Conservation (phyloP, 129 eudicot genomes). For the Rutidosis leptorrhynchoides region DNA sequence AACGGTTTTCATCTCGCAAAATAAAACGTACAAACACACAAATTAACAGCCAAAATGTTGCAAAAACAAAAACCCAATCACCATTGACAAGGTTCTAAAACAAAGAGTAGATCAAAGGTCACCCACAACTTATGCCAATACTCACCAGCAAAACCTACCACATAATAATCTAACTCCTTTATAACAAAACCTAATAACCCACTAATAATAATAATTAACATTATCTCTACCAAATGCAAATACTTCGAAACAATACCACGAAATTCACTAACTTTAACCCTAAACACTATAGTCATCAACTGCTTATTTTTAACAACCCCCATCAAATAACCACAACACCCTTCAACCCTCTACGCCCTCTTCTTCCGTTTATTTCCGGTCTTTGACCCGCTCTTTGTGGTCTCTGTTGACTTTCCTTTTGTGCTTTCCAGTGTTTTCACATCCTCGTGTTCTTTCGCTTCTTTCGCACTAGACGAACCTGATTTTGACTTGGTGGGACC, state of each 20-base stretch:
- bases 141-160: constrained; percentile 21
- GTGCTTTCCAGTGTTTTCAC: constrained; percentile 42
- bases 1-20: neutral
- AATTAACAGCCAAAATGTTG: neutral
- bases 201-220: constrained; percentile 17
- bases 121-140: neutral
- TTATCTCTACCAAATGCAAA: constrained; percentile 24
- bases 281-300: constrained; percentile 34
- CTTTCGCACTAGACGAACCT: constrained; percentile 38
- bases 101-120: constrained; percentile 17
- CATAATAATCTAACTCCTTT: constrained; percentile 37
- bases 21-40: neutral
- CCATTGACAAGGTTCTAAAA: constrained; percentile 18
- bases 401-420: constrained; percentile 44
- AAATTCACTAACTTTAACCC: constrained; percentile 30
- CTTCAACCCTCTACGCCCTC: constrained; percentile 35
- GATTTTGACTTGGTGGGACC: constrained; percentile 48
- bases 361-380: constrained; percentile 54
- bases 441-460: constrained; percentile 40
- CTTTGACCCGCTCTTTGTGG: constrained; percentile 47
- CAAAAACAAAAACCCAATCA: constrained; percentile 25
- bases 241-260: neutral
- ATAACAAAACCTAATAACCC: constrained; percentile 35
- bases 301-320: constrained; percentile 23
- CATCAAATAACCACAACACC: constrained; percentile 25